Base-by-base conservation (phyloP, 345 rosid species). In the Limnanthes douglasii region DNA sequence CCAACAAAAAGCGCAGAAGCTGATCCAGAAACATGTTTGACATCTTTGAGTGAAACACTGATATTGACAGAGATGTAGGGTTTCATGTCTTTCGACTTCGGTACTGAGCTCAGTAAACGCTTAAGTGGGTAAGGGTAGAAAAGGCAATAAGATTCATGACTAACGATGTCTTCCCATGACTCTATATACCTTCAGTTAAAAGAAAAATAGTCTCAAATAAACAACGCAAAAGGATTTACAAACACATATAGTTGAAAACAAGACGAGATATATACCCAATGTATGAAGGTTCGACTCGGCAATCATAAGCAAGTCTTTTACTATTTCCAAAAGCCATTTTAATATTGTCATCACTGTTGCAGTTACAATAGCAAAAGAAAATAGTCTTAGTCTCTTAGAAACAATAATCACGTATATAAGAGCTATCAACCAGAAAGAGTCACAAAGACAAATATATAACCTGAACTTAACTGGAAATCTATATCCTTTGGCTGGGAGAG, bases 51-150 rank as follows among this genome's bases (percentile, higher is more conserved):
- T 33, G 73, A 66, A 48, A 70, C 88, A 56, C 39, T 67, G 41
- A 86, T 26, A 11, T 68, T 58, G 56, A 86, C 32, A 29, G 80
- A 63, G 10, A 86, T 29, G 44, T 69, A 72, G 21, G 76, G 65
- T 48, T 58, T 75, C 53, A 54, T 54, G 64, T 65, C n/a, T n/a
- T n/a, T n/a, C n/a, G n/a, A n/a, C n/a, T n/a, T 68, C 8, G 72
- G 68, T 19, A 56, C 16, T 37, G 88, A 73, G 27, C n/a, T 66
- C 11, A 58, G 70, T 63, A 86, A 68, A 54, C 82, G 85, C 70
- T 86, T 88, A 0, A 88, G 94, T 18, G 93, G 62, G 56, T 78
- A 67, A 42, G 94, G 97, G 55, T 75, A 78, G 75, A 86, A 82
- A 37, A 78, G 82, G 53, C 94, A 82, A 48, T 56, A 71, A 19